phyloP scores from a whole-genome alignment of 2,329 filamentous ascomycete genomes.

The Colletotrichum sp. region DNA sequence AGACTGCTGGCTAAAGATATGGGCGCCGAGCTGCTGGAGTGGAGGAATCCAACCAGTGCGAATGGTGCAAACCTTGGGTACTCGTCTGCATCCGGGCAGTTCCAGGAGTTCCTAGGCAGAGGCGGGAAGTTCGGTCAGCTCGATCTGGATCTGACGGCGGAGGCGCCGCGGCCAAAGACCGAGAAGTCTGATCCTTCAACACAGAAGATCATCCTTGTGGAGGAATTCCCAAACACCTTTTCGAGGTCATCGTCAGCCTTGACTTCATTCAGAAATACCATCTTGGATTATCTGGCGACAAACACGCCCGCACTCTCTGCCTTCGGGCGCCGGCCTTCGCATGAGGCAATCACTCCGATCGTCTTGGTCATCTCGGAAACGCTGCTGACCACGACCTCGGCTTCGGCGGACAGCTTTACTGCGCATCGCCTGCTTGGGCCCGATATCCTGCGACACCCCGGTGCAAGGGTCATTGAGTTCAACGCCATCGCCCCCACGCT shows the following conservation, averaged over 20 bases:
- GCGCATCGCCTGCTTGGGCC: constrained; percentile 88
- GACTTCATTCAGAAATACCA: constrained; percentile 74
- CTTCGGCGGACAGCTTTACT: constrained; percentile 89
- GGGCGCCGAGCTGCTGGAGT: constrained; percentile 81
- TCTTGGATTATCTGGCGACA: constrained; percentile 77
- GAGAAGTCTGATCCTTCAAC: constrained; percentile 23
- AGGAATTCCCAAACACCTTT: constrained; percentile 83
- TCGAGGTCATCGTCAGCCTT: constrained; percentile 68
- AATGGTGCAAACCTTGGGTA: constrained; percentile 64
- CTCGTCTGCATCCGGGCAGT: constrained; percentile 77
- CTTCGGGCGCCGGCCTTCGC: constrained; percentile 46
- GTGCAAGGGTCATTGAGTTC: constrained; percentile 84
- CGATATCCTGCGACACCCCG: constrained; percentile 82
- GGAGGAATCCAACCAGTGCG: constrained; percentile 80
- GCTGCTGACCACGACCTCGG: constrained; percentile 81
- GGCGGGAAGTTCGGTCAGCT: constrained; percentile 82
- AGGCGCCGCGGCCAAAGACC: background rate
- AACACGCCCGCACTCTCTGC: constrained; percentile 63
- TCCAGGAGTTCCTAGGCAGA: constrained; percentile 89
- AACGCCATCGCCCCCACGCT: constrained; percentile 89
- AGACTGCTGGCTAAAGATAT: constrained; percentile 79
- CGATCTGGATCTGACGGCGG: constrained; percentile 41
- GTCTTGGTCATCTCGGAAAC: constrained; percentile 94
- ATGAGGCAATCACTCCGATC: constrained; percentile 69
- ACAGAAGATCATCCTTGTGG: constrained; percentile 72